Evolutionary conservation across 2,329 filamentous ascomycete genomes (phyloP).

Genomic region (Penicillium hordei): DNA sequence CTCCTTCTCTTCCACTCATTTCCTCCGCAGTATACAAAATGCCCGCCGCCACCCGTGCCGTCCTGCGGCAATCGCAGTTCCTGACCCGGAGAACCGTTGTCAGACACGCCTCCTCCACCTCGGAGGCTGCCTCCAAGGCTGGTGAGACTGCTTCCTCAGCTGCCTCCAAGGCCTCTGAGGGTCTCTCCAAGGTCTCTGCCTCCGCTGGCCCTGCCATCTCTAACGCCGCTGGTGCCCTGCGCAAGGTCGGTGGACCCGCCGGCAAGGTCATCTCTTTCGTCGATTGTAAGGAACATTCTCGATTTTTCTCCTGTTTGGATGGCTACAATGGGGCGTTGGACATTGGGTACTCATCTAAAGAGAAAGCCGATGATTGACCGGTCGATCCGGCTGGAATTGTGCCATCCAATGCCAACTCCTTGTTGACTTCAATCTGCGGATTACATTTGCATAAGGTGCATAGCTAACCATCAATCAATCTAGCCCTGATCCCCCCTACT

Average conservation of each 20-base stretch:
- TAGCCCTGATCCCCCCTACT: slow-evolving; percentile 81
- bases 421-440: slow-evolving; percentile 11
- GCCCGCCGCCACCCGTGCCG: slow-evolving; percentile 47
- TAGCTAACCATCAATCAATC: slow-evolving; percentile 27
- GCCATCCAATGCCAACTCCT: slow-evolving; percentile 13
- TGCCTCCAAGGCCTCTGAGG: slow-evolving; percentile 70
- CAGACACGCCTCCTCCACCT: slow-evolving; percentile 50
- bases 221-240: slow-evolving; percentile 69
- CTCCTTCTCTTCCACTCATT: slow-evolving; percentile 29
- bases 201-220: slow-evolving; percentile 76
- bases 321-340: not conserved
- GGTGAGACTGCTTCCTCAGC: slow-evolving; percentile 45
- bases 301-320: slow-evolving; percentile 1
- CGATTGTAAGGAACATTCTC: slow-evolving; percentile 67
- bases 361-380: not conserved
- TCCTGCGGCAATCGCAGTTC: slow-evolving; percentile 50
- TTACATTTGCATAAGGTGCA: slow-evolving; percentile 1
- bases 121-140: slow-evolving; percentile 48
- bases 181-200: slow-evolving; percentile 76
- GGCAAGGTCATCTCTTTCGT: slow-evolving; percentile 75
- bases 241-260: slow-evolving; percentile 78
- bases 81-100: slow-evolving; percentile 47
- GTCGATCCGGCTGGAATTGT: slow-evolving; percentile 1
- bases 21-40: slow-evolving; percentile 38
- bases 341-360: not conserved